Conservation (phyloP, 495 filamentous ascomycete genomes). For the Penicillium waksmanii region DNA sequence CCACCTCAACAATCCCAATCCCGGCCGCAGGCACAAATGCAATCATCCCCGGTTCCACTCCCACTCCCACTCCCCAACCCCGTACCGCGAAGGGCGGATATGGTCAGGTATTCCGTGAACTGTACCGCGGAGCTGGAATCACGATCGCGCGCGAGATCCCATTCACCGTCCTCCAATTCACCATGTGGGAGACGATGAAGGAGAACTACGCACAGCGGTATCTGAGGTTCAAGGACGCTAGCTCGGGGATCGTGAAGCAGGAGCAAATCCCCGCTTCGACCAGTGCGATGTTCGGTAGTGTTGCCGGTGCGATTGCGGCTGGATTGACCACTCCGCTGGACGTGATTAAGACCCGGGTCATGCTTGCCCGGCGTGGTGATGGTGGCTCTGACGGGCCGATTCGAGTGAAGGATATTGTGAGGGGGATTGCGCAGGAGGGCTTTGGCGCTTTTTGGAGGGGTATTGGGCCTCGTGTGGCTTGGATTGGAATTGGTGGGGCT, state of each 20-base stretch:
- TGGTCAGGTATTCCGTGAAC: conserved; percentile 70
- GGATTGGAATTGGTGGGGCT: conserved; percentile 92
- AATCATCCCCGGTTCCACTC: not conserved
- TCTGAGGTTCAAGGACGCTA: conserved; percentile 20
- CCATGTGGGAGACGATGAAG: conserved; percentile 95
- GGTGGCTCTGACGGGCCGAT: conserved; percentile 47
- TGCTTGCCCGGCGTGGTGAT: conserved; percentile 67
- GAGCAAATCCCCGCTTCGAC: conserved; percentile 67
- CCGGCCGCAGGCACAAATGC: conserved; percentile 11
- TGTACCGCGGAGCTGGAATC: conserved; percentile 89
- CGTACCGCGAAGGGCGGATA: conserved; percentile 44
- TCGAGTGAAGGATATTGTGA: conserved; percentile 60
- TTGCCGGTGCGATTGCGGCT: conserved; percentile 84
- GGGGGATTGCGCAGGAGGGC: conserved; percentile 71
- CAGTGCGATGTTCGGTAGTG: conserved; percentile 82
- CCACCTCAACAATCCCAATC: not conserved
- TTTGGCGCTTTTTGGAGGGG: conserved; percentile 82
- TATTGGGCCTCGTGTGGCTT: conserved; percentile 84
- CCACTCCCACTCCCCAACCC: not conserved
- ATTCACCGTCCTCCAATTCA: conserved; percentile 96
- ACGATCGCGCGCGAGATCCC: conserved; percentile 96
- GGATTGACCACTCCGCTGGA: conserved; percentile 91
- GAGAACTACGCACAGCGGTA: conserved; percentile 47
- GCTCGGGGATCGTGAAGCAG: conserved; percentile 15
- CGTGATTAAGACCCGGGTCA: conserved; percentile 95